Base-by-base conservation (phyloP, 805 yeast genomes). In the Metschnikowia bowlesiae region DNA sequence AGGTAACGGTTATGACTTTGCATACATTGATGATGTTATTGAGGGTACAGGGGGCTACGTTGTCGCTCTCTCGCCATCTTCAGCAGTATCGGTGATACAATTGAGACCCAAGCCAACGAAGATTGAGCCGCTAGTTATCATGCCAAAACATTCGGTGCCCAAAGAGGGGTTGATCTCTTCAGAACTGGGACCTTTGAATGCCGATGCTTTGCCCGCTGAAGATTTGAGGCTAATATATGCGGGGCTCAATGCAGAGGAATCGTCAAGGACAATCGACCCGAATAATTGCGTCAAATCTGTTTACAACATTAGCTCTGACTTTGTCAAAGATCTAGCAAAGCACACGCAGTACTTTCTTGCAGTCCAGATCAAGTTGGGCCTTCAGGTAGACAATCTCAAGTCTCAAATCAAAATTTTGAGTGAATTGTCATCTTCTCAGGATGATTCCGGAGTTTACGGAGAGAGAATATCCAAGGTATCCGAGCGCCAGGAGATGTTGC, bases 41-140 rank as follows among this genome's bases (percentile, higher is more conserved):
- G 56, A 66, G 1, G 63, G 62, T 28, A 55, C 66, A 3, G 74
- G 74, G 0, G 63, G 61, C 7, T 67, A 63, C 47, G 48, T 65
- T n/a, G 47, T 66, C 14, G 48, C 57, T 8, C 44, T 62, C 10
- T 54, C 56, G 3, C 14, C 50, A 8, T 38, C 46, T 6, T 50
- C 52, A 16, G 54, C 51, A 31, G 51, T 56, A 13, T 56, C 51
- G 28, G 52, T 62, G 13, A 48, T 57, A 31, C 57, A 55, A 30
- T 45, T 62, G 11, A 48, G 45, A 30, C 32, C 22, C 7, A 29
- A 44, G 16, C 22, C 32, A 35, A 26, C 9, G 8, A 32, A 9
- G 16, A 42, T 32, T 8, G 26, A 42, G 11, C 45, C 30, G 11
- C 45, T 42, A 8, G 16, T 34, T n/a, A 33, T 33, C 11, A 37